These are phyloP conservation scores for Hypomontagnella monticulosa DNA, from an alignment of 495 filamentous ascomycete genomes.

Conservation along the genomic window DNA sequence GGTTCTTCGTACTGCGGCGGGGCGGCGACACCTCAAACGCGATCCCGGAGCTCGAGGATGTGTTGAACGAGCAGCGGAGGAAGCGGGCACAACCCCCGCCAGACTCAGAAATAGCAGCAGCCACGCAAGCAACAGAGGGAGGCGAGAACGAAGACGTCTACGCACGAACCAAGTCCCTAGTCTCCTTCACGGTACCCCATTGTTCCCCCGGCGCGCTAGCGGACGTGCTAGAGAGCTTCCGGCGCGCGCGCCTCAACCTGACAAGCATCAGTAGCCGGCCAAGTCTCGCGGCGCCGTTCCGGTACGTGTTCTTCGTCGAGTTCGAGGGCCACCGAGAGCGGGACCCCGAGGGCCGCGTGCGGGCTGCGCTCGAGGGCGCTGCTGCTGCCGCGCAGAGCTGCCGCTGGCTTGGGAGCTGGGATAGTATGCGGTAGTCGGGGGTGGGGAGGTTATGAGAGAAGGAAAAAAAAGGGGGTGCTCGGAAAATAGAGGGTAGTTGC, in stretches of 20 bases:
- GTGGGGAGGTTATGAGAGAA: neutral
- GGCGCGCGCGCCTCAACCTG: conserved; percentile 75
- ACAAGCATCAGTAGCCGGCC: conserved; percentile 91
- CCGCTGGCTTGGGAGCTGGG: conserved; percentile 67
- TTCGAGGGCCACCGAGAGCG: conserved; percentile 68
- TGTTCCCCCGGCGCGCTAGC: conserved; percentile 81
- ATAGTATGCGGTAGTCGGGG: conserved; percentile 46
- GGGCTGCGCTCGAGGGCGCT: conserved; percentile 57
- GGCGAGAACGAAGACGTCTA: conserved; percentile 25
- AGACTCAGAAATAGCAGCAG: neutral
- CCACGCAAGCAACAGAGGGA: conserved; percentile 10
- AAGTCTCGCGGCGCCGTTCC: conserved; percentile 76
- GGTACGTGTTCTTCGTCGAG: conserved; percentile 96
- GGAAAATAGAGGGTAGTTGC: too few species aligned
- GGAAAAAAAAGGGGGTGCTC: neutral
- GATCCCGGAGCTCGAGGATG: neutral
- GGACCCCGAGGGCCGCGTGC: conserved; percentile 62
- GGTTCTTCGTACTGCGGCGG: conserved; percentile 82
- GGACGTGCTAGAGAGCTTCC: conserved; percentile 81
- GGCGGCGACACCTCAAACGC: conserved; percentile 21
- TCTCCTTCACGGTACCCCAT: conserved; percentile 85
- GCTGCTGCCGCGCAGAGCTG: conserved; percentile 54
- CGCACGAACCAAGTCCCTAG: conserved; percentile 70
- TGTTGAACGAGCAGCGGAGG: neutral
- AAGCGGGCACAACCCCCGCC: neutral